These are phyloP conservation scores for Aspergillus jensenii DNA, from an alignment of 2,329 filamentous ascomycete genomes.

Conservation along the genomic window DNA sequence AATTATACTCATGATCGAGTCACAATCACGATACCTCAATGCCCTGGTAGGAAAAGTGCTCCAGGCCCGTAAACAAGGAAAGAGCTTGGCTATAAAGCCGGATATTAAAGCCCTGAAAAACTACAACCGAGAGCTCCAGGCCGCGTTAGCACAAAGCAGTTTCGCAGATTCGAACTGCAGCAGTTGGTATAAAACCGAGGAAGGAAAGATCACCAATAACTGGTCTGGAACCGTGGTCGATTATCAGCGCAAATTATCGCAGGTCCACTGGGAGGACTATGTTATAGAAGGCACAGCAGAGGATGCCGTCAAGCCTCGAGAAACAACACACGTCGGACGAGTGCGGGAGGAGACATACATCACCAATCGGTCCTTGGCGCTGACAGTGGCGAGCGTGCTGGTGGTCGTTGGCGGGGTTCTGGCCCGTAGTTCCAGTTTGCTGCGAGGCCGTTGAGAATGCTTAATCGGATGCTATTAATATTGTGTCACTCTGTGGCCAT, in stretches of 20 bases:
- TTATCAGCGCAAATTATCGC: constrained; percentile 50
- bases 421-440: neutral
- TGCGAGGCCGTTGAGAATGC: constrained; percentile 3
- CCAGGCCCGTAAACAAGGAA: constrained; percentile 41
- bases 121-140: constrained; percentile 53
- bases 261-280: constrained; percentile 34
- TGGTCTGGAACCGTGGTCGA: constrained; percentile 55
- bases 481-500: no score
- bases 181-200: constrained; percentile 58
- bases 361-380: constrained; percentile 6
- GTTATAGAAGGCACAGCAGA: constrained; percentile 27
- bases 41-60: constrained; percentile 51
- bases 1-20: constrained; percentile 63
- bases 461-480: no score
- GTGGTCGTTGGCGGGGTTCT: constrained; percentile 8
- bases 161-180: constrained; percentile 57
- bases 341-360: constrained; percentile 19
- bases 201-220: constrained; percentile 58
- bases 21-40: constrained; percentile 56
- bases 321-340: constrained; percentile 27
- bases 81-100: constrained; percentile 48
- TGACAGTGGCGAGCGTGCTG: constrained; percentile 3
- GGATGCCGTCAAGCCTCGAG: constrained; percentile 22
- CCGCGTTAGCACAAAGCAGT: constrained; percentile 42
- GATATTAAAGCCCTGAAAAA: constrained; percentile 37